Evolutionary conservation across 129 eudicot species (phyloP), one percentile per base, ranked within the genome.

Genomic region (Chrysanthemum lavandulifolium): DNA sequence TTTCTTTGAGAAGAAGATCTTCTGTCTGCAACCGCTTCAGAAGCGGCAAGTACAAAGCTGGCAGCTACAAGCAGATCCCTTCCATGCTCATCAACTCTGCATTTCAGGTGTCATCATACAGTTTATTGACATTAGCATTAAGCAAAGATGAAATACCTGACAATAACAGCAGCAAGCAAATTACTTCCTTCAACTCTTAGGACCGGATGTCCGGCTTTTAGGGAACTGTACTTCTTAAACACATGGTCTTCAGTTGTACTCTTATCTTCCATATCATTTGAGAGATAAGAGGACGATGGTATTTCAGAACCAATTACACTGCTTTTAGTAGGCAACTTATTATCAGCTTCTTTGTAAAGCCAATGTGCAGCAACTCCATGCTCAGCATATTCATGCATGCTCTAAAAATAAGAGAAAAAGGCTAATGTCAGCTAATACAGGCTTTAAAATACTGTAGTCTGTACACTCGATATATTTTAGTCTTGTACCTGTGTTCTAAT

Each of bases 341-440:
- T 82, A 27, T 80, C 93, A 67, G 94, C 83, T 82, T 92, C 98
- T 83, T 92, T 92, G 78, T 92, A 92, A 79, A 92, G 98, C 98
- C 98, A 92, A 81, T 92, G 98, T 11, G 98, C 98, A 68, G 98
- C 98, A 63, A 89, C 88, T 66, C 98, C 98, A 82, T 92, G 98
- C 73, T 92, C 98, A 62, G 98, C 98, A 83, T 89, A 89, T 48
- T 92, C 95, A 76, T 92, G 98, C 98, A 92, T 92, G 79, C 91
- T 89, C 98, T 92, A 54, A 74, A 86, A 43, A 70, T 27, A 53
- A 50, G 62, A 19, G 62, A 23, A 31, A 23, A 58, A 4, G 12
- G 49, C 51, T 21, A 48, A 14, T 36, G 64, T 58, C 49, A 80
- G 62, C 69, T 58, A 50, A 59, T 29, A 40, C 45, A 40, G 1